phyloP scores from a whole-genome alignment of 805 yeast genomes.

The Diddensiella transvaalensis region DNA sequence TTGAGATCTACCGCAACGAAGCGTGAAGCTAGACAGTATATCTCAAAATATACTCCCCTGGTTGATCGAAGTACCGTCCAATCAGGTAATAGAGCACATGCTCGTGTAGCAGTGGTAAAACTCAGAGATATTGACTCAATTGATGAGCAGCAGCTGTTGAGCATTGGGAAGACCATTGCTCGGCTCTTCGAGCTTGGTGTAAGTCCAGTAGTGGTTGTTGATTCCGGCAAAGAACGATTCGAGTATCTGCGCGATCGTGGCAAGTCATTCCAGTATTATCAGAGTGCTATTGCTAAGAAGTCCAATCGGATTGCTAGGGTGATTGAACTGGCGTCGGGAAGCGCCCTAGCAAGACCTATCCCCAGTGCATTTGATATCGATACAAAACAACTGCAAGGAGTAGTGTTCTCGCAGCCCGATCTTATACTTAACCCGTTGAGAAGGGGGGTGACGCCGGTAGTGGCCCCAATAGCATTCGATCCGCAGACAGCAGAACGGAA shows the following conservation, averaged over 20 bases:
- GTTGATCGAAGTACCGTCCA: constrained; percentile 21
- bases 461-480: constrained; percentile 68
- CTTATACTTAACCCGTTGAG: constrained; percentile 41
- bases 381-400: constrained; percentile 4
- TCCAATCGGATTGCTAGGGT: constrained; percentile 19
- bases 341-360: constrained; percentile 19
- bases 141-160: constrained; percentile 25
- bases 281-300: constrained; percentile 21
- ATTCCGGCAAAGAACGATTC: constrained; percentile 35
- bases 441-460: constrained; percentile 44
- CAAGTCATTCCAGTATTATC: constrained; percentile 29
- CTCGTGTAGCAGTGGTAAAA: constrained; percentile 54
- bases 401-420: constrained; percentile 35
- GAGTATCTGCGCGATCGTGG: constrained; percentile 24
- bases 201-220: constrained; percentile 66
- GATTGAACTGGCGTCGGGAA: constrained; percentile 20
- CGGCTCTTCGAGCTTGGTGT: constrained; percentile 63
- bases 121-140: constrained; percentile 37
- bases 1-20: constrained; percentile 89
- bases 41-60: constrained; percentile 62
- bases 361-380: background rate
- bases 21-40: constrained; percentile 81
- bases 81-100: background rate
- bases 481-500: constrained; percentile 42
- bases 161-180: constrained; percentile 52